Percentiles rank a stretch among this genome's conserved stretches.
These are phyloP conservation scores for Penicillium tannophilum DNA, from an alignment of 495 filamentous ascomycete species.

Conservation along the genomic window DNA sequence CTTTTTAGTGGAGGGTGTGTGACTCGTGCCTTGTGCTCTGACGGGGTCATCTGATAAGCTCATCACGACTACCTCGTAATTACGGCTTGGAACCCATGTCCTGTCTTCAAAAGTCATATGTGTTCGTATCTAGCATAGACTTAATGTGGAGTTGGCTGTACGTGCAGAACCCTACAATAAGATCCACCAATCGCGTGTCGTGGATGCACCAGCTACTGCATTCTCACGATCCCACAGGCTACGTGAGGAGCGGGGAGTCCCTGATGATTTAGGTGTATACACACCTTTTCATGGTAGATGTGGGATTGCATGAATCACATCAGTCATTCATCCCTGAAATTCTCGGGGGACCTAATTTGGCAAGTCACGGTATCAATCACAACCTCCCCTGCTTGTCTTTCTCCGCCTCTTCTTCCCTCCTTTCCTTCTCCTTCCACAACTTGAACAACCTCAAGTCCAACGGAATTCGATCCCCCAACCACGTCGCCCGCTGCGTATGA, in stretches of 20 bases:
- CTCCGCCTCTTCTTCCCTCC: conserved; percentile 20
- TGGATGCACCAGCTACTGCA: background rate
- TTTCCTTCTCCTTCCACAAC: conserved; percentile 35
- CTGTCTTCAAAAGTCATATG: too few species aligned
- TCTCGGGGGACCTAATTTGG: too few species aligned
- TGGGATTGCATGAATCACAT: too few species aligned
- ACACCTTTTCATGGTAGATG: too few species aligned
- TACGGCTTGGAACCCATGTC: background rate
- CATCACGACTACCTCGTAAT: background rate
- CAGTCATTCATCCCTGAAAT: background rate
- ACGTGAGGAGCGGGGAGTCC: background rate
- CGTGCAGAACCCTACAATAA: background rate
- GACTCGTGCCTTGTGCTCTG: background rate
- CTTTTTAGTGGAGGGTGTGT: background rate
- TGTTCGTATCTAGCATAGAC: background rate
- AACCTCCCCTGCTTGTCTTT: conserved; percentile 13
- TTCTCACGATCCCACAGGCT: background rate
- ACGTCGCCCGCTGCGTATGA: conserved; percentile 80
- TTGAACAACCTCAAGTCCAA: conserved; percentile 68
- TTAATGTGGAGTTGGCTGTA: background rate
- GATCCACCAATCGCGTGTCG: background rate
- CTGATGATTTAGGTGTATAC: background rate
- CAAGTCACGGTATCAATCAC: background rate
- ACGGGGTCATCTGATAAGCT: conserved; percentile 16
- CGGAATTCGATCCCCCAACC: conserved; percentile 76